A percentile compares a stretch with the other conserved stretches of the same genome.
phyloP scores from a whole-genome alignment of 768 basidiomycete species.

The Lactifluus pinguis region DNA sequence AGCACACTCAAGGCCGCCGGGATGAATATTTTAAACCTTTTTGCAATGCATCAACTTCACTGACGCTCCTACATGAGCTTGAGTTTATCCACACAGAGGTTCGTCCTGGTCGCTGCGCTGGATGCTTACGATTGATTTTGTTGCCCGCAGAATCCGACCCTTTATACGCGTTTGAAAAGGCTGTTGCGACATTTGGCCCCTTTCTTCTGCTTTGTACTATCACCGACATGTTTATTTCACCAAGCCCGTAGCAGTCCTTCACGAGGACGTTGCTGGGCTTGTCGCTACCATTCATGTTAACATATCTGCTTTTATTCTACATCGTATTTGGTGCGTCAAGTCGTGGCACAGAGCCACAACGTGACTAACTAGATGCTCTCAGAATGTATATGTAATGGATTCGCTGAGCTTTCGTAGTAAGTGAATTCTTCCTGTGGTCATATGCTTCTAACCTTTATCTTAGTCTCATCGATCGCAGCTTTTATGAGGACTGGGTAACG shows the following conservation, averaged over 20 bases:
- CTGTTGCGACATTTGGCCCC: constrained; percentile 87
- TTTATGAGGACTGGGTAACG: constrained; percentile 92
- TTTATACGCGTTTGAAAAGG: constrained; percentile 56
- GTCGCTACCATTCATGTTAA: constrained; percentile 87
- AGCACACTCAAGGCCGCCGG: no score
- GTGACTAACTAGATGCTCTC: constrained; percentile 12
- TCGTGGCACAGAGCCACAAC: not conserved
- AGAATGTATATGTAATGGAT: constrained; percentile 96
- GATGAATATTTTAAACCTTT: constrained; percentile 25
- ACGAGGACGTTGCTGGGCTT: constrained; percentile 73
- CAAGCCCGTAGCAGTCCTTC: constrained; percentile 60
- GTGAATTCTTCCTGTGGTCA: constrained; percentile 20
- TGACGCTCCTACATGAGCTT: constrained; percentile 90
- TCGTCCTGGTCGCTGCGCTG: constrained; percentile 21
- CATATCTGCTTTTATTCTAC: constrained; percentile 80
- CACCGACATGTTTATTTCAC: constrained; percentile 88
- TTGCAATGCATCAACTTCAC: constrained; percentile 81
- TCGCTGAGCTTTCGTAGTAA: constrained; percentile 86
- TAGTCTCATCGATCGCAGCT: constrained; percentile 94
- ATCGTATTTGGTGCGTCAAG: constrained; percentile 63
- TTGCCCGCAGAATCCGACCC: constrained; percentile 49
- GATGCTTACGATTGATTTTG: not conserved
- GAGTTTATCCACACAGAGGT: constrained; percentile 86
- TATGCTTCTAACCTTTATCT: not conserved
- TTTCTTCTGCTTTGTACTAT: constrained; percentile 91